These are phyloP conservation scores for Flaveria floridana DNA, from an alignment of 140 eudicot genomes.

Conservation along the genomic window DNA sequence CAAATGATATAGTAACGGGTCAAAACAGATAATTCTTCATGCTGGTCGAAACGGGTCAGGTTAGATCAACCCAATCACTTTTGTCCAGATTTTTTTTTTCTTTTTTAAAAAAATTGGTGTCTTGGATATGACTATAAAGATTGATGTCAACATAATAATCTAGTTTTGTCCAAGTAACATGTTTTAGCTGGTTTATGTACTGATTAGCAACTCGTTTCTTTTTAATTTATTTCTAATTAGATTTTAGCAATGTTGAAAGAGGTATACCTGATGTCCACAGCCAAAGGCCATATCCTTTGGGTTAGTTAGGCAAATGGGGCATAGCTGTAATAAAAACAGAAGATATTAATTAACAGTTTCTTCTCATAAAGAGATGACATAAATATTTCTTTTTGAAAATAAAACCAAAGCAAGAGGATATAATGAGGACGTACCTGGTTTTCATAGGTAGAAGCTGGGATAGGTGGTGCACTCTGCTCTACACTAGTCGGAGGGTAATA, in stretches of 20 bases:
- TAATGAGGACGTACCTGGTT: slow-evolving; percentile 49
- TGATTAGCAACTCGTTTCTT: background rate
- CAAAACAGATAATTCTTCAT: background rate
- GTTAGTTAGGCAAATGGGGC: slow-evolving; percentile 85
- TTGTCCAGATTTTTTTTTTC: background rate
- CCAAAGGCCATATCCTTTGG: slow-evolving; percentile 96
- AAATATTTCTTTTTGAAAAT: background rate
- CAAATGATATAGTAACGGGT: background rate
- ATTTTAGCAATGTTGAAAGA: background rate
- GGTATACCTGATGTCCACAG: slow-evolving; percentile 95
- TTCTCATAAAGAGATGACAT: background rate
- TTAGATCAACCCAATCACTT: no score
- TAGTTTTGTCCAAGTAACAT: background rate
- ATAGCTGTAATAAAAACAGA: slow-evolving; percentile 50
- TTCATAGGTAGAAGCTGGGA: slow-evolving; percentile 61
- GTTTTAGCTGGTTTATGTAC: background rate
- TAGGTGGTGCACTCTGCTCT: slow-evolving; percentile 57
- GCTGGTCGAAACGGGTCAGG: background rate
- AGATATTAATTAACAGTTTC: slow-evolving; percentile 22
- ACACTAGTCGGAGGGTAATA: slow-evolving; percentile 40
- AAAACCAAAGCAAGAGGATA: background rate
- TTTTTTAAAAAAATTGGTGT: background rate
- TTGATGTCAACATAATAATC: background rate
- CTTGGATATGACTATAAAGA: background rate
- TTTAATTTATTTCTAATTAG: background rate